phyloP scores from a whole-genome alignment of 164 flowering plant species.

The Annona cherimola region DNA sequence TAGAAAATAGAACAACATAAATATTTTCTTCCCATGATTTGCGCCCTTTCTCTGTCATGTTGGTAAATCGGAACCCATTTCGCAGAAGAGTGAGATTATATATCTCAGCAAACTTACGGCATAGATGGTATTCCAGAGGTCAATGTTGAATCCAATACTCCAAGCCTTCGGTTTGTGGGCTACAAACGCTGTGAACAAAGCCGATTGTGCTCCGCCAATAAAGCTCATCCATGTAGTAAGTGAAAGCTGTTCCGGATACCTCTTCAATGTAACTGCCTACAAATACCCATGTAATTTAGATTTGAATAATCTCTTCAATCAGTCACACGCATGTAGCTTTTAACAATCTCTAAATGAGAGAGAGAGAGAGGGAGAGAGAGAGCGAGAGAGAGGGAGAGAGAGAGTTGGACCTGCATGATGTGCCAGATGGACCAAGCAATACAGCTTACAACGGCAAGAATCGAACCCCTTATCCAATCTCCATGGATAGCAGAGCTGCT shows the following conservation, averaged over 20 bases:
- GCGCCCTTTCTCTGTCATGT: too few relatives aligned
- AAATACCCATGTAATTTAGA: slow-evolving; percentile 6
- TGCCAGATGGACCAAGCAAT: slow-evolving; percentile 71
- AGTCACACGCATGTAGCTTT: too few relatives aligned
- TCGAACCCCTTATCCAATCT: slow-evolving; percentile 76
- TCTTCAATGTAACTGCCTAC: slow-evolving; percentile 63
- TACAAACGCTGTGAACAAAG: slow-evolving; percentile 44
- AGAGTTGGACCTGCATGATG: slow-evolving; percentile 70
- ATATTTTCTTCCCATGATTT: too few relatives aligned
- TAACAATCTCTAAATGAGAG: background rate
- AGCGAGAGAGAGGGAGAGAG: background rate
- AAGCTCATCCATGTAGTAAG: slow-evolving; percentile 80
- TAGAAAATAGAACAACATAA: too few relatives aligned
- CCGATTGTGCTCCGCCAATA: slow-evolving; percentile 76
- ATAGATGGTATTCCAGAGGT: slow-evolving; percentile 59
- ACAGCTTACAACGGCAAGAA: slow-evolving; percentile 65
- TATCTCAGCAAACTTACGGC: slow-evolving; percentile 29
- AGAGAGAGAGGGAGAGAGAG: background rate
- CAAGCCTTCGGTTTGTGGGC: slow-evolving; percentile 50
- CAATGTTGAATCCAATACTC: slow-evolving; percentile 55
- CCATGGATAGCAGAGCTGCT: slow-evolving; percentile 37
- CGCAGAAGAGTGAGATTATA: too few relatives aligned
- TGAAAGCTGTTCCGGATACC: slow-evolving; percentile 78
- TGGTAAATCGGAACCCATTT: too few relatives aligned
- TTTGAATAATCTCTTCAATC: too few relatives aligned